Evolutionary conservation across 148 eudicot genomes (phyloP).

Genomic region (Limonium bicolor): DNA sequence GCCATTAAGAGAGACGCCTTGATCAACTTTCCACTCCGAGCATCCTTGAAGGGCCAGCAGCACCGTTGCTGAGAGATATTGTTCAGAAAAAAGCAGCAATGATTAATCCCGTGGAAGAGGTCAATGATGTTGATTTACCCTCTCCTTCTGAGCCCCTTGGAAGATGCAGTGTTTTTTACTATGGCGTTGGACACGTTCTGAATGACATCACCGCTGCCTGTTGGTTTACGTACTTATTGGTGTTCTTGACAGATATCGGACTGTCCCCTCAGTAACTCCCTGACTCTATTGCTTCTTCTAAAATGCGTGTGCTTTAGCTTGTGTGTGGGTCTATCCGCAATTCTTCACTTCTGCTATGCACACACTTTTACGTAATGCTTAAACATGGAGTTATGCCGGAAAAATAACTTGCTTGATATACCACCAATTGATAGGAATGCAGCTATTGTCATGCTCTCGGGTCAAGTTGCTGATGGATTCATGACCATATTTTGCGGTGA

Average conservation of each 20-base stretch:
- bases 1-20: too few species aligned
- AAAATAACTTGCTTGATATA: slow-evolving; percentile 2
- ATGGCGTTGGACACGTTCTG: slow-evolving; percentile 94
- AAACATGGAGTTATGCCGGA: neutral
- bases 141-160: slow-evolving; percentile 35
- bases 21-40: too few species aligned
- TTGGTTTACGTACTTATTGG: slow-evolving; percentile 92
- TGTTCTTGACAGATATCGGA: slow-evolving; percentile 80
- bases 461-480: slow-evolving; percentile 88
- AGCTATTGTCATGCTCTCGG: slow-evolving; percentile 82
- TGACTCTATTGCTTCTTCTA: too few species aligned
- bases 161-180: slow-evolving; percentile 47
- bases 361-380: neutral
- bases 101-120: too few species aligned
- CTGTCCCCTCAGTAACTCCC: slow-evolving; percentile 54
- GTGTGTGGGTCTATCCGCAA: too few species aligned
- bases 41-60: too few species aligned
- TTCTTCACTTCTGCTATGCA: too few species aligned
- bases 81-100: too few species aligned
- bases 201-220: slow-evolving; percentile 93
- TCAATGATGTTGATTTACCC: too few species aligned
- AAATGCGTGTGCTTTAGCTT: too few species aligned
- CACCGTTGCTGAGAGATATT: too few species aligned
- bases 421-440: slow-evolving; percentile 40
- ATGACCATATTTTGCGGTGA: slow-evolving; percentile 77